These are phyloP conservation scores for Globisporangium polare DNA, from an alignment of 352 stramenopile species.

Conservation along the genomic window DNA sequence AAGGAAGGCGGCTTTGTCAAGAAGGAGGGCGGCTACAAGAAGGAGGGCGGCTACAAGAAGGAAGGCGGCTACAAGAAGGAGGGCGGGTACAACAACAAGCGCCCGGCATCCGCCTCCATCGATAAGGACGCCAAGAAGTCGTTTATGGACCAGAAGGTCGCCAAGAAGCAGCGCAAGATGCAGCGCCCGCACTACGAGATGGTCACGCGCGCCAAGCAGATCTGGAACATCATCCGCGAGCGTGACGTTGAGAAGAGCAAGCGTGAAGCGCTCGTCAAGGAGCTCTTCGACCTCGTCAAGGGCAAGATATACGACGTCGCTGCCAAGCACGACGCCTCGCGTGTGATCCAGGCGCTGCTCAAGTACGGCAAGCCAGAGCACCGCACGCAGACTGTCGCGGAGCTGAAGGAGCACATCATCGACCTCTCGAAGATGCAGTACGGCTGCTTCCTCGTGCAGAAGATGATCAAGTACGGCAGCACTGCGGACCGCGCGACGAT, in stretches of 20 bases:
- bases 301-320: conserved; percentile 94
- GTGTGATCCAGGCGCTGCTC: conserved; percentile 94
- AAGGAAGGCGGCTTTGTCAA: neutral
- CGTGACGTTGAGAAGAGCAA: conserved; percentile 80
- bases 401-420: conserved; percentile 91
- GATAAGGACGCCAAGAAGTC: conserved; percentile 76
- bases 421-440: conserved; percentile 96
- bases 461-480: conserved; percentile 95
- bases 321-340: conserved; percentile 94
- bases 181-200: conserved; percentile 92
- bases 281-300: conserved; percentile 91
- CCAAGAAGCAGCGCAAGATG: conserved; percentile 94
- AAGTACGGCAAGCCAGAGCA: conserved; percentile 91
- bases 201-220: conserved; percentile 91
- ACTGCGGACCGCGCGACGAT: conserved; percentile 73
- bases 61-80: neutral
- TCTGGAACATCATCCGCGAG: conserved; percentile 95
- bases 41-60: conserved; percentile 3
- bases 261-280: conserved; percentile 81
- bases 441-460: conserved; percentile 95
- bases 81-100: conserved; percentile 46
- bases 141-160: conserved; percentile 82
- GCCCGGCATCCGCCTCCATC: conserved; percentile 26
- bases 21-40: conserved; percentile 4
- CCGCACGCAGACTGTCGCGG: conserved; percentile 81